Evolutionary conservation across 306 rosid species (phyloP).

Genomic region (Trifolium repens): DNA sequence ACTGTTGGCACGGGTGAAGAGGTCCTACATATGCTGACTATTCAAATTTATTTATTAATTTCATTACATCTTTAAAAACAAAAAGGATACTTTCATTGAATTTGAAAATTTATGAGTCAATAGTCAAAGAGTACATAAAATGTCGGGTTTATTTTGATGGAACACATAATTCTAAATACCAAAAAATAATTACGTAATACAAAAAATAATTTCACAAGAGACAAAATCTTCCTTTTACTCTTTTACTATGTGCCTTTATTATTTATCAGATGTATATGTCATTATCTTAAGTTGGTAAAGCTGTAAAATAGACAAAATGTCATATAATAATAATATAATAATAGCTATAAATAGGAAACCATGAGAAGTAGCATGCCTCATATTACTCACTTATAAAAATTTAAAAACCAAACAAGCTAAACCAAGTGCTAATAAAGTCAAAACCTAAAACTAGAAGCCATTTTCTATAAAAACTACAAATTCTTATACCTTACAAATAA

Average conservation of each 20-base stretch:
- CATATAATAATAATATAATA: neutral
- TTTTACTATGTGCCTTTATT: neutral
- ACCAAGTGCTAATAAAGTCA: slow-evolving; percentile 23
- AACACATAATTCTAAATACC: slow-evolving; percentile 23
- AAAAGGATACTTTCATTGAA: slow-evolving; percentile 33
- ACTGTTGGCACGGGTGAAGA: neutral
- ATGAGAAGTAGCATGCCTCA: slow-evolving; percentile 11
- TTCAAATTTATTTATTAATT: neutral
- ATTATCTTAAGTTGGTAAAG: slow-evolving; percentile 21
- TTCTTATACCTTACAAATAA: slow-evolving; percentile 21
- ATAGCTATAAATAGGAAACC: slow-evolving; percentile 7
- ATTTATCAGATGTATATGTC: neutral
- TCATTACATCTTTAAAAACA: neutral
- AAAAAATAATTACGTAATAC: slow-evolving; percentile 8
- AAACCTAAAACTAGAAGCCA: slow-evolving; percentile 14
- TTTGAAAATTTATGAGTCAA: slow-evolving; percentile 12
- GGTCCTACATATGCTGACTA: slow-evolving; percentile 26
- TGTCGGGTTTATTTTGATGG: slow-evolving; percentile 34
- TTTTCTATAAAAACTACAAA: neutral
- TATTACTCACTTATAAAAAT: neutral
- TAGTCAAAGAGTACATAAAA: slow-evolving; percentile 31
- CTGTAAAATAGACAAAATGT: slow-evolving; percentile 4
- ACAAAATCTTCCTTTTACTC: slow-evolving; percentile 30
- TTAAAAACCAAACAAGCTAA: slow-evolving; percentile 11
- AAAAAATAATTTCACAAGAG: slow-evolving; percentile 33